phyloP scores from a whole-genome alignment of 2,329 filamentous ascomycete species.

The Cryphonectria naterciae region DNA sequence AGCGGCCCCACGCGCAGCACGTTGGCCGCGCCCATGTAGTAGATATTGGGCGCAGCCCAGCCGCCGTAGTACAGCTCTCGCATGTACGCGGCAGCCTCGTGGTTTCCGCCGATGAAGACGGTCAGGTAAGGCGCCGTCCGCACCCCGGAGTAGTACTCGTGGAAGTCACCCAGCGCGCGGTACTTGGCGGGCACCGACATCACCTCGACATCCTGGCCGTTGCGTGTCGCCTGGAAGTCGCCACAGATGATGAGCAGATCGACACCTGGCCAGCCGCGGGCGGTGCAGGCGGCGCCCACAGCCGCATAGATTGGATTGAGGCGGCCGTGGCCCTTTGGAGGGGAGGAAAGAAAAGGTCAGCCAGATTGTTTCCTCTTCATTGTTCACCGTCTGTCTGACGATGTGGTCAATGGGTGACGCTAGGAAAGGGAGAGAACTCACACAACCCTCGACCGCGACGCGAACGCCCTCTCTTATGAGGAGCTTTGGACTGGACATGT shows the following conservation, averaged over 20 bases:
- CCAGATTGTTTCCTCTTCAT: not conserved
- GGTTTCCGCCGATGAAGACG: constrained; percentile 91
- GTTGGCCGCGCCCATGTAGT: constrained; percentile 93
- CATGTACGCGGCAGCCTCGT: constrained; percentile 88
- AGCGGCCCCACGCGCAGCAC: constrained; percentile 82
- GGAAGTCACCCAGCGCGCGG: constrained; percentile 86
- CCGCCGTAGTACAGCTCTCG: constrained; percentile 95
- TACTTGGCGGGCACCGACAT: constrained; percentile 92
- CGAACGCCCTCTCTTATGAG: constrained; percentile 33
- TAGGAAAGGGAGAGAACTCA: not conserved
- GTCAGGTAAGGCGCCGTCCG: constrained; percentile 84
- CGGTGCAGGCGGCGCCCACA: constrained; percentile 68
- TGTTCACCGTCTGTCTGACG: not conserved
- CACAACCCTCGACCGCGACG: constrained; percentile 28
- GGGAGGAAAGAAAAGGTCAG: too few species aligned
- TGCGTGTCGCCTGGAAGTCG: constrained; percentile 86
- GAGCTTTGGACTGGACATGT: constrained; percentile 11
- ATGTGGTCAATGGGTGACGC: not conserved
- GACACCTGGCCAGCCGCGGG: constrained; percentile 77
- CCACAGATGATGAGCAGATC: constrained; percentile 94
- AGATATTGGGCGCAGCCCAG: constrained; percentile 96
- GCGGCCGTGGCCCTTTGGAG: constrained; percentile 80
- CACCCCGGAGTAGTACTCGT: constrained; percentile 85
- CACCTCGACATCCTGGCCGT: constrained; percentile 82
- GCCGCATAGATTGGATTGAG: constrained; percentile 90